phyloP scores from a whole-genome alignment of 2,329 filamentous ascomycete species.

The Monascus ruber region DNA sequence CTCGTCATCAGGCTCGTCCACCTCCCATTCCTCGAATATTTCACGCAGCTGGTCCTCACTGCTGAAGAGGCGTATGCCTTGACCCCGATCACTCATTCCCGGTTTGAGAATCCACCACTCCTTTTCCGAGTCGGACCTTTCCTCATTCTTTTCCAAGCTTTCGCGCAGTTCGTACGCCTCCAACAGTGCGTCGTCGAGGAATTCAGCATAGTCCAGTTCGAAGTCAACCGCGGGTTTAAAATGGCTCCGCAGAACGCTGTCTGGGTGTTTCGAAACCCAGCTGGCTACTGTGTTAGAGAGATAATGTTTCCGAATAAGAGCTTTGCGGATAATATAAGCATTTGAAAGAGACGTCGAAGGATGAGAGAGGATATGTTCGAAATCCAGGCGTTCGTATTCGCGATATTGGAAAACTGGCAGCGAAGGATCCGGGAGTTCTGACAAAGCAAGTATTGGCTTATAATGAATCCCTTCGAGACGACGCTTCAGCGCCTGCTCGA shows the following conservation, averaged over 20 bases:
- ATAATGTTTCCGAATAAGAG: constrained; percentile 92
- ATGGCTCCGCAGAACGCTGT: constrained; percentile 55
- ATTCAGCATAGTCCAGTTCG: constrained; percentile 93
- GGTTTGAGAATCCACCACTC: constrained; percentile 99
- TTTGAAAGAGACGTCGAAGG: constrained; percentile 59
- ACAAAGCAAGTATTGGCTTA: constrained; percentile 43
- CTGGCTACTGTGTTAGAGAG: constrained; percentile 70
- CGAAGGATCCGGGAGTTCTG: constrained; percentile 35
- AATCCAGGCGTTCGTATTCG: constrained; percentile 80
- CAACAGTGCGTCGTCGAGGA: constrained; percentile 81
- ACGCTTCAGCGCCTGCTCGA: constrained; percentile 58
- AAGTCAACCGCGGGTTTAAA: constrained; percentile 74
- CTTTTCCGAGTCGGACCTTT: constrained; percentile 48
- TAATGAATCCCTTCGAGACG: constrained; percentile 46
- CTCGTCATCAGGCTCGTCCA: constrained; percentile 44
- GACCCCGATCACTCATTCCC: constrained; percentile 91
- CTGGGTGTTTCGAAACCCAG: constrained; percentile 76
- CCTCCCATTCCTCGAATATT: constrained; percentile 91
- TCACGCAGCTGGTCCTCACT: constrained; percentile 69
- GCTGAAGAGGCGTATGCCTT: constrained; percentile 83
- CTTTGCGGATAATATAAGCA: constrained; percentile 91
- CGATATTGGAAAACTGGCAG: constrained; percentile 62
- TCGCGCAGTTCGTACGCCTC: constrained; percentile 81
- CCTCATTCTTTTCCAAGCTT: constrained; percentile 60
- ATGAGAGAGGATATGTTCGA: constrained; percentile 58